Evolutionary conservation across 805 yeast species (phyloP), one percentile per base, ranked within the genome.

Genomic region (Starmerella cellae): DNA sequence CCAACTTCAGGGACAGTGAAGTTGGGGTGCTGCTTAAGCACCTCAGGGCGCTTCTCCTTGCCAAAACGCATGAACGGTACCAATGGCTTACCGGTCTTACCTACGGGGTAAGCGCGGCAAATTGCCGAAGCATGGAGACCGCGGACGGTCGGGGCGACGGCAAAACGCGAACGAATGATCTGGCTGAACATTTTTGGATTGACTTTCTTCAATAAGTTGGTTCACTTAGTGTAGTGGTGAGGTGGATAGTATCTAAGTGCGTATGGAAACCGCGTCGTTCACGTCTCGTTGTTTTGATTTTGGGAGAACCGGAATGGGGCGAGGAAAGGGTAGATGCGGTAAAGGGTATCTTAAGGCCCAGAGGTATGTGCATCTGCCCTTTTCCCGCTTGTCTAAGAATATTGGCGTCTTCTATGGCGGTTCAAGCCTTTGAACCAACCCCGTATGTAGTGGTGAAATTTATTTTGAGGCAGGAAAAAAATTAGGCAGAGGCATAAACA

Each of bases 11-110:
- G 95, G 57, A 87, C 82, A 26, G 84, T 68, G 56, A 85, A 79
- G 60, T 91, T 94, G 55, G 97, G 96, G 74, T 88, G 81, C 65
- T 84, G 95, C 47, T 88, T 77, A 61, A 93, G 75, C 54, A 88
- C 88, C 50, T 77, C 75, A 64, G 82, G 94, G 74, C 97, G 84
- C 73, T 81, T 82, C 60, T 83, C 96, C 64, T 83, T 83, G 56
- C 95, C 94, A 62, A 87, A 88, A 73, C 84, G 85, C 94, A 91
- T 85, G 77, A 84, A 91, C 38, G 97, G 95, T 45, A 94, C 81
- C 61, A 91, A 70, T 21, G 96, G 84, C 44, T 42, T 45, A 35
- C 56, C 56, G n/a, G 19, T 40, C 40, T 49, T 49, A 50, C 46
- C 36, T 16, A 47, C 5, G 47, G 49, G 44, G 49, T 53, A 16